These are phyloP conservation scores for Zygoascus tannicola DNA, from an alignment of 805 yeast genomes.

Conservation along the genomic window DNA sequence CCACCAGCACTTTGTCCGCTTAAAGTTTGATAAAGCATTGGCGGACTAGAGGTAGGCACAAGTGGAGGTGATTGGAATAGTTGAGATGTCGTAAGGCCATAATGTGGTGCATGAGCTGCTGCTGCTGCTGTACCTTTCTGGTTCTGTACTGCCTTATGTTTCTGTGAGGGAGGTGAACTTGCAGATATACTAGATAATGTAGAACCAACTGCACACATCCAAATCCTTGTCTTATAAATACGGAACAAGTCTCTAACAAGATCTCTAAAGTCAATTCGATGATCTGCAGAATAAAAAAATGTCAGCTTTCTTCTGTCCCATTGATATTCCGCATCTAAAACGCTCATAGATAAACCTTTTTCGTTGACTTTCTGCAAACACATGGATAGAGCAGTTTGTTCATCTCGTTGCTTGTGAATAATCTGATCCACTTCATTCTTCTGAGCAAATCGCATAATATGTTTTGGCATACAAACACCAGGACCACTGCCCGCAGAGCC, in stretches of 20 bases:
- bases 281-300: slow-evolving; percentile 56
- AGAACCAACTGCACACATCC: slow-evolving; percentile 68
- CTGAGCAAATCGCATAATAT: slow-evolving; percentile 54
- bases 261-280: slow-evolving; percentile 69
- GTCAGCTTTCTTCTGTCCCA: slow-evolving; percentile 77
- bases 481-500: slow-evolving; percentile 27
- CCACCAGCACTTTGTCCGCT: not conserved
- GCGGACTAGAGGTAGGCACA: not conserved
- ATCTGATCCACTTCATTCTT: slow-evolving; percentile 52
- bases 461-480: slow-evolving; percentile 57
- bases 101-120: not conserved
- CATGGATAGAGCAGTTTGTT: slow-evolving; percentile 54
- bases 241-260: slow-evolving; percentile 66
- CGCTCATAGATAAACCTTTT: slow-evolving; percentile 43
- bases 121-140: not conserved
- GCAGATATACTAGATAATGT: not conserved
- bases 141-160: not conserved
- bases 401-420: slow-evolving; percentile 52
- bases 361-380: slow-evolving; percentile 51
- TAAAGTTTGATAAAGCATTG: not conserved
- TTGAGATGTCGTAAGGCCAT: not conserved
- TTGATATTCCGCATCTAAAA: slow-evolving; percentile 75
- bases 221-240: slow-evolving; percentile 68
- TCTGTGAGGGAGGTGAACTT: too few species aligned
- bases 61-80: not conserved